Evolutionary conservation across 495 filamentous ascomycete species (phyloP).

Genomic region (Penicillium crystallinum): DNA sequence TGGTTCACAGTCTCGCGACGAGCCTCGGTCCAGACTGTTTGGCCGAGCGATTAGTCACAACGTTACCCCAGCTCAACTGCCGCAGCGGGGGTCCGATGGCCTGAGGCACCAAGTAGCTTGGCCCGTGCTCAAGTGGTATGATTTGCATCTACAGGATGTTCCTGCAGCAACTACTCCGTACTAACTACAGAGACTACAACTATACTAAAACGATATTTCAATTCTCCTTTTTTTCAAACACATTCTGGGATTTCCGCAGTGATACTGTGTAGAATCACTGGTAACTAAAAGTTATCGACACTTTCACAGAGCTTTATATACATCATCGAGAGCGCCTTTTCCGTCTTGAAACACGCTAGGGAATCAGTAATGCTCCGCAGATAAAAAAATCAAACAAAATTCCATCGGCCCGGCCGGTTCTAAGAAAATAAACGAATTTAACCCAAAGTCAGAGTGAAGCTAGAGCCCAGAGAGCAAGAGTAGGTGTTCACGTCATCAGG

Average conservation of each 20-base stretch:
- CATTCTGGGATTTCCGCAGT: conserved; percentile 1
- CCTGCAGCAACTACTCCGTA: too few relatives aligned
- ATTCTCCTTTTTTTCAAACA: background rate
- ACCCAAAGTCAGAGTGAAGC: conserved; percentile 28
- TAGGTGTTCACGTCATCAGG: conserved; percentile 31
- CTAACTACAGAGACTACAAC: too few relatives aligned
- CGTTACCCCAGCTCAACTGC: background rate
- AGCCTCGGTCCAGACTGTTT: conserved; percentile 15
- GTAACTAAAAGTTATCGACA: background rate
- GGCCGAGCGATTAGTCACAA: conserved; percentile 5
- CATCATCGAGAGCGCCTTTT: background rate
- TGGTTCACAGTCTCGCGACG: conserved; percentile 8
- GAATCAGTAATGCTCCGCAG: background rate
- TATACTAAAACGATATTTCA: too few relatives aligned
- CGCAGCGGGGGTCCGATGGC: background rate
- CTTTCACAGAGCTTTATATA: background rate
- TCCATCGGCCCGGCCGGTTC: conserved; percentile 5
- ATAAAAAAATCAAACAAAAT: background rate
- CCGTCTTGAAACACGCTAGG: background rate
- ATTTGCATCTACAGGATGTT: background rate
- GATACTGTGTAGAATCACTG: background rate
- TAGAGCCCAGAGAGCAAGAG: conserved; percentile 20
- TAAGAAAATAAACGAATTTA: conserved; percentile 6
- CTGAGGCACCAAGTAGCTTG: too few relatives aligned
- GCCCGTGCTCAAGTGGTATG: background rate